Evolutionary conservation across 192 early-diverging fungal genomes (phyloP), one percentile per base, ranked within the genome.

Genomic region (Lobulomyces angularis): DNA sequence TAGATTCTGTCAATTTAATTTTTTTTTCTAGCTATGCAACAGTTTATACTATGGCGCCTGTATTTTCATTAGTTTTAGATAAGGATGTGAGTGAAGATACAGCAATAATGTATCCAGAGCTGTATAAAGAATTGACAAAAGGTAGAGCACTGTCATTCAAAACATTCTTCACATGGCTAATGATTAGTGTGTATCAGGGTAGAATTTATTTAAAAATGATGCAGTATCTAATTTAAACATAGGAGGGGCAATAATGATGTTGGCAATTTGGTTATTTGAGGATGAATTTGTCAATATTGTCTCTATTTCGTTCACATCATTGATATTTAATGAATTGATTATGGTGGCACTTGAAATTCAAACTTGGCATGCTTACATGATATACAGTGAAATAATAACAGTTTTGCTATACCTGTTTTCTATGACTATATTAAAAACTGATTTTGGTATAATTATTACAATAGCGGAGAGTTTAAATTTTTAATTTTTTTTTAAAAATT

Each of bases 291-390:
- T 93, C 23, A 82, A 90, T 41, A 86, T 96, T 32, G 88, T 90
- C 5, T 86, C 86, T 7, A 96, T 96, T 36, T 86, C 86, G 1
- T 96, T 96, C 53, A 96, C 89, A 0, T 83, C 88, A 0, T 53
- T 96, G 36, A 85, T 96, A 24, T 73, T 92, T 35, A 96, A 96
- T 52, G 92, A 96, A 50, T 60, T 96, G 37, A 56, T 96, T 27
- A 96, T 96, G 92, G 92, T 96, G 4, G 86, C 88, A 1, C 46
- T 92, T 38, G 88, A 91, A 55, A 90, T 96, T 24, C 74, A 80
- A 42, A 92, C 85, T 7, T 96, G 91, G 91, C 92, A 96, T 55
- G 65, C 69, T 5, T 67, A 79, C 45, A 96, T 96, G 88, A 62
- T 90, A 26, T 73, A 83, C 45, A 80, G 84, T 1, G 81, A 89